Base-by-base conservation (phyloP, 2,329 filamentous ascomycete species). In the Curvularia sp. region DNA sequence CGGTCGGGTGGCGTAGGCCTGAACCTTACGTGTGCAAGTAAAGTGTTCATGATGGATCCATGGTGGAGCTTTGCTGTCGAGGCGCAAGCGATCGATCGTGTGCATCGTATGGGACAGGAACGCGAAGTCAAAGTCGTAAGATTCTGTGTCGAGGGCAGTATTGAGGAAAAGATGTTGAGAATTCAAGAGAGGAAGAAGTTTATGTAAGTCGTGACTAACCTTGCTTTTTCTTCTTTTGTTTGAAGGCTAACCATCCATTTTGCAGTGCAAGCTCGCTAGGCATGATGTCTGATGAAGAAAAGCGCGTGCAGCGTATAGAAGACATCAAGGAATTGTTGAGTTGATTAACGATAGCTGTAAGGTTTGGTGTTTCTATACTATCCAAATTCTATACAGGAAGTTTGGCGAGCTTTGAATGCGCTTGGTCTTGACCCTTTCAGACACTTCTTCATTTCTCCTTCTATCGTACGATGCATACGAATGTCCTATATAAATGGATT, bases 11-110 rank as follows among this genome's bases (percentile, higher is more conserved):
- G 95, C 23, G 95, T 99, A 0, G 95, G 95, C 0, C 82, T 99
- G 42, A 99, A 99, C 73, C 79, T 99, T 60, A 98, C 94, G 0
- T 89, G 88, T 65, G 95, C 95, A 5, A 92, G 89, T 63, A 83
- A 91, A 53, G 96, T 99, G 5, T 99, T 90, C 80, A 96, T 99
- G 91, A 98, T 99, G 95, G 95, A 99, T 77, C 95, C 95, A 0
- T 99, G 95, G 95, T 99, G 95, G 95, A 96, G 91, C 73, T 99
- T 94, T 77, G 93, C 95, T 0, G 89, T 98, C 12, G 95, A 99
- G 78, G 92, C 93, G 5, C 95, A 99, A 78, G 95, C 95, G 8
- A 98, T 99, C 71, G 95, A 99, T 80, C 91, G 95, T 1, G 93
- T 99, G 32, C 95, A 99, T 80, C 87, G 95, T 8, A 97, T 99